Evolutionary conservation across 2,329 filamentous ascomycete species (phyloP), one percentile per base, ranked within the genome.

Genomic region (Apiospora arundinis): DNA sequence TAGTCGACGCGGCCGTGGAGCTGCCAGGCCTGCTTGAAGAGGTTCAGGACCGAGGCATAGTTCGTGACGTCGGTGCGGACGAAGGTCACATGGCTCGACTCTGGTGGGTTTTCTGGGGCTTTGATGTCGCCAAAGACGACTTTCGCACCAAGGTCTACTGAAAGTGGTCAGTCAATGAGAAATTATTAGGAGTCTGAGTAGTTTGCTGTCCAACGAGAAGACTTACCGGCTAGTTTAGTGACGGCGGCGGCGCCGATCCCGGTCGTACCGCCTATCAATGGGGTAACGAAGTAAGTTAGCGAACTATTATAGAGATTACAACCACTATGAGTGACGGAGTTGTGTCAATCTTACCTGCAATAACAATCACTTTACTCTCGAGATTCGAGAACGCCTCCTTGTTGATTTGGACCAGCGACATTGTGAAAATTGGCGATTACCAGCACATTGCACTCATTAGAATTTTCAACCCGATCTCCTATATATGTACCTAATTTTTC

Each of bases 11-110:
- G 68, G 25, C 68, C 37, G n/a, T 70, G 56, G 9, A 14, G 14
- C 49, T 9, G 28, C 37, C 49, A 60, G 25, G 69, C 69, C 14
- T 40, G 42, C 69, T 70, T 49, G 69, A 66, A 70, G n/a, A 70
- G 69, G 69, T 70, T 32, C 23, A 70, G 40, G n/a, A 66, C 49
- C 11, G 52, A 46, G 23, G 14, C 42, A 40, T 70, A 70, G 46
- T 21, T 23, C 12, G 52, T 21, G 8, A 60, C 69, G 28, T 70
- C 69, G n/a, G 69, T 70, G 8, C 21, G 40, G 3, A 70, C 69
- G 16, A 66, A 66, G 49, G 42, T 56, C 16, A 60, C 12, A 32
- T 70, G 28, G n/a, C n/a, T 37, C 12, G 69, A 32, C 1, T 9
- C 63, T 6, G 37, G 44, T 14, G 32, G 21, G 14, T 23, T 4